Conservation (phyloP, 768 basidiomycete genomes). For the Candolleomyces eurysporus region DNA sequence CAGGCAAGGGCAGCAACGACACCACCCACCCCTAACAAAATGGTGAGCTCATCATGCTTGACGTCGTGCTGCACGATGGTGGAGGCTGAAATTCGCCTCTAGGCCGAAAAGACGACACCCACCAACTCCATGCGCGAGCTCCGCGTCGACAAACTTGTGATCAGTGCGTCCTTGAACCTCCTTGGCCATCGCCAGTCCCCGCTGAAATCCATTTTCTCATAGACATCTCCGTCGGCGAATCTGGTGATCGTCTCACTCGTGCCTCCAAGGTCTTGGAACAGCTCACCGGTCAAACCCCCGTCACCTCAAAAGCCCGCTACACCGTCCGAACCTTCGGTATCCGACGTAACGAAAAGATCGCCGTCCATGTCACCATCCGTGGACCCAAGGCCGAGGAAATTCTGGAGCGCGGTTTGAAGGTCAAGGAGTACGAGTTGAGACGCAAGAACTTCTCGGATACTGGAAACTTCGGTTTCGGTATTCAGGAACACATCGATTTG, state of each 20-base stretch:
- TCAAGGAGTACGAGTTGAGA: constrained; percentile 99
- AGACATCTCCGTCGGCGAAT: constrained; percentile 99
- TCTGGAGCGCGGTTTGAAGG: constrained; percentile 97
- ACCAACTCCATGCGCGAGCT: constrained; percentile 96
- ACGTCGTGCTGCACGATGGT: neutral
- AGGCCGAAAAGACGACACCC: constrained; percentile 89
- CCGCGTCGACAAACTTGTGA: constrained; percentile 96
- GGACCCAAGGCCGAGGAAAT: constrained; percentile 99
- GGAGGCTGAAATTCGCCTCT: constrained; percentile 5
- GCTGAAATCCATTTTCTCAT: constrained; percentile 12
- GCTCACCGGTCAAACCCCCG: constrained; percentile 98
- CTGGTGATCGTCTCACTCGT: constrained; percentile 97
- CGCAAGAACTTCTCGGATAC: constrained; percentile 98
- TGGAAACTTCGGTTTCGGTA: constrained; percentile 99
- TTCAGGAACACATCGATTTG: constrained; percentile 98
- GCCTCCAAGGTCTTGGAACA: constrained; percentile 99
- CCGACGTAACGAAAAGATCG: constrained; percentile 99
- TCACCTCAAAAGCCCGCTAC: constrained; percentile 99
- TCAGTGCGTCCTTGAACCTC: constrained; percentile 69
- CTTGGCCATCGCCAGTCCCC: constrained; percentile 8
- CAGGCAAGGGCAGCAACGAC: constrained; percentile 37
- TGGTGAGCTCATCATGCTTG: constrained; percentile 29
- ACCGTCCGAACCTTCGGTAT: constrained; percentile 99
- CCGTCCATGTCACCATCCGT: constrained; percentile 97
- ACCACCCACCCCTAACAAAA: constrained; percentile 37